Evolutionary conservation across 768 basidiomycete species (phyloP), one percentile per base, ranked within the genome.

Genomic region (Boletus insuetus): DNA sequence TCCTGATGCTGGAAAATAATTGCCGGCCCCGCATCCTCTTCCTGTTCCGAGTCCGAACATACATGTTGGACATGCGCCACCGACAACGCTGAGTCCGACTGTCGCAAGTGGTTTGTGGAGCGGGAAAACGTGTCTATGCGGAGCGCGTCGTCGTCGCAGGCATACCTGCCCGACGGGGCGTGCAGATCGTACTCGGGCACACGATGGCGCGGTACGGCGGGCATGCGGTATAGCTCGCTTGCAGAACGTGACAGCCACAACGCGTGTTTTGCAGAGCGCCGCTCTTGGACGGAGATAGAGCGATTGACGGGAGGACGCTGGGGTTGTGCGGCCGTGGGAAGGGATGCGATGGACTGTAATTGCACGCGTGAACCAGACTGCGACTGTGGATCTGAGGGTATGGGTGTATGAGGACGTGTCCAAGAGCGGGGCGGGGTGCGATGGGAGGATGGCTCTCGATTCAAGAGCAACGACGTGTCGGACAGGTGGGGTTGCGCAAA

Each of bases 191-290:
- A 14, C 22, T 19, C 40, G 13, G 49, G 53, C 5, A 34, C 16
- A 7, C 42, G 59, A 42, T 49, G 31, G 14, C 43, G 53, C 1
- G 39, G 29, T 7, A 9, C 22, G 1, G 32, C 31, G 24, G 54
- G 40, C 6, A 45, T n/a, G 13, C 53, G 42, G 46, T 62, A 54
- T 45, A 67, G 51, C 45, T 71, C 69, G 40, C 61, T 55, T 4
- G 69, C 65, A 1, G 67, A 65, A 17, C 59, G 67, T 20, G 65
- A 65, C 38, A 57, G 46, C 56, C 51, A 56, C 14, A 55, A 49
- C 1, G 48, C 54, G 7, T n/a, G 54, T 40, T 64, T 58, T 16
- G 47, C 55, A 6, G 62, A 42, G 10, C 55, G 62, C 6, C 34
- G 57, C 38, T 51, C 58, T 40, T n/a, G 51, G 1, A 49, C 31